These are phyloP conservation scores for Candida hispaniensis DNA, from an alignment of 805 yeast genomes.

Conservation along the genomic window DNA sequence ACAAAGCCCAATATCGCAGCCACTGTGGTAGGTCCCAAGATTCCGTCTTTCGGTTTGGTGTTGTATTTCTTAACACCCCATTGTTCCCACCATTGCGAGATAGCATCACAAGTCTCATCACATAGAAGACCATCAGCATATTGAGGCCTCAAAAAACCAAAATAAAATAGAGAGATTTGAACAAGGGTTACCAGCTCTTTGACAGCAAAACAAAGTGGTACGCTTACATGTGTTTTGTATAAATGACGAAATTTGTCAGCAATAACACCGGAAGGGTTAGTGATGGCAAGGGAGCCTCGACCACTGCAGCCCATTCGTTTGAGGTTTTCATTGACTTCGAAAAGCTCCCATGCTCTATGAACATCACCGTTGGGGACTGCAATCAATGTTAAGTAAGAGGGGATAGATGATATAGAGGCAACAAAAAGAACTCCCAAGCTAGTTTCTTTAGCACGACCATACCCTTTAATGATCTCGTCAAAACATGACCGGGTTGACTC, in stretches of 20 bases:
- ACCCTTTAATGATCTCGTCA: conserved; percentile 52
- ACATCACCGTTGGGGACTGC: conserved; percentile 40
- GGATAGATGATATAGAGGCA: conserved; percentile 71
- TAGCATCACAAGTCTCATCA: conserved; percentile 60
- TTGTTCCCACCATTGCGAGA: conserved; percentile 70
- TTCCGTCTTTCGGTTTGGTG: conserved; percentile 38
- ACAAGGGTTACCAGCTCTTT: conserved; percentile 61
- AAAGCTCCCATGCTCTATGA: conserved; percentile 42
- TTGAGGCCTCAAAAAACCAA: conserved; percentile 54
- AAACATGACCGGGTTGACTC: conserved; percentile 47
- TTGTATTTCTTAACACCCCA: conserved; percentile 40
- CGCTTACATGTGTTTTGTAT: conserved; percentile 42
- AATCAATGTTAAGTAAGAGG: conserved; percentile 60
- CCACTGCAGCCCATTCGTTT: conserved; percentile 76
- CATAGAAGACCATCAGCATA: conserved; percentile 82
- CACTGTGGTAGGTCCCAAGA: conserved; percentile 55
- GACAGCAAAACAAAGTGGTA: conserved; percentile 56
- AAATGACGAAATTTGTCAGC: conserved; percentile 72
- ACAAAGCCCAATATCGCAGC: conserved; percentile 74
- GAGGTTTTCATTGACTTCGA: conserved; percentile 65
- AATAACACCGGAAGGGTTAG: conserved; percentile 64
- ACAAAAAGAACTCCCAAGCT: conserved; percentile 57
- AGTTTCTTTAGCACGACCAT: conserved; percentile 58
- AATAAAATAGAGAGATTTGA: conserved; percentile 70
- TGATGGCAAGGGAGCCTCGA: conserved; percentile 61